Conservation (phyloP, 176 grass and related monocot species). For the Raddia guianensis region DNA sequence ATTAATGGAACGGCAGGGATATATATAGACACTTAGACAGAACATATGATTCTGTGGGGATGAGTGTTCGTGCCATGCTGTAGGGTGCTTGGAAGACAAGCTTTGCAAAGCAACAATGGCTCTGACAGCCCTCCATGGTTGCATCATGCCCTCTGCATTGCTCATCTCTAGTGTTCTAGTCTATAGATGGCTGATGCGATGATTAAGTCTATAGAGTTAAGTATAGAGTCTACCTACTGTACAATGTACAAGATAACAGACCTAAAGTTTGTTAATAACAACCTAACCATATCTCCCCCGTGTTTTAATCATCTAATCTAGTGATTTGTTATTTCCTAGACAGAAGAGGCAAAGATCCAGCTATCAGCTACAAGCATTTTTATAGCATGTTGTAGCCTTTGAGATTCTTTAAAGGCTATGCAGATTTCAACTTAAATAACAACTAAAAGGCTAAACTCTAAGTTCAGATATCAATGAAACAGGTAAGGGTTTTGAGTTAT, state of each 20-base stretch:
- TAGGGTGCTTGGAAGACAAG: constrained; percentile 89
- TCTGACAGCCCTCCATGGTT: constrained; percentile 79
- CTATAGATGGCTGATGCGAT: constrained; percentile 42
- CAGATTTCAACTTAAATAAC: constrained; percentile 42
- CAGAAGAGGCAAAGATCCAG: constrained; percentile 40
- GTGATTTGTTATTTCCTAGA: constrained; percentile 47
- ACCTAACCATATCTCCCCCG: constrained; percentile 28
- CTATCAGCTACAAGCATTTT: constrained; percentile 45
- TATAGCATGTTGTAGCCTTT: constrained; percentile 50
- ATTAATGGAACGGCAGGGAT: constrained; percentile 39
- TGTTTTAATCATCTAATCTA: constrained; percentile 69
- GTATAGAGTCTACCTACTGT: constrained; percentile 41
- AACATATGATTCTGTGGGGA: constrained; percentile 58
- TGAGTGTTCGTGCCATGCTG: constrained; percentile 39
- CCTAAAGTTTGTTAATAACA: constrained; percentile 36
- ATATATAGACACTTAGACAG: constrained; percentile 54
- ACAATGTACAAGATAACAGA: constrained; percentile 33
- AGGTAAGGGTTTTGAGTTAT: constrained; percentile 30
- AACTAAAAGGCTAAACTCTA: constrained; percentile 69
- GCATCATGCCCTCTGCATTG: constrained; percentile 66
- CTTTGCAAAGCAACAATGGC: constrained; percentile 61
- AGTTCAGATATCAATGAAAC: constrained; percentile 34
- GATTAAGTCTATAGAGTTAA: constrained; percentile 56
- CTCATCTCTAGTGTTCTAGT: constrained; percentile 60
- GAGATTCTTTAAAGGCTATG: constrained; percentile 53